Evolutionary conservation across 164 flowering plant species (phyloP).

Genomic region (Litsea cubeba): DNA sequence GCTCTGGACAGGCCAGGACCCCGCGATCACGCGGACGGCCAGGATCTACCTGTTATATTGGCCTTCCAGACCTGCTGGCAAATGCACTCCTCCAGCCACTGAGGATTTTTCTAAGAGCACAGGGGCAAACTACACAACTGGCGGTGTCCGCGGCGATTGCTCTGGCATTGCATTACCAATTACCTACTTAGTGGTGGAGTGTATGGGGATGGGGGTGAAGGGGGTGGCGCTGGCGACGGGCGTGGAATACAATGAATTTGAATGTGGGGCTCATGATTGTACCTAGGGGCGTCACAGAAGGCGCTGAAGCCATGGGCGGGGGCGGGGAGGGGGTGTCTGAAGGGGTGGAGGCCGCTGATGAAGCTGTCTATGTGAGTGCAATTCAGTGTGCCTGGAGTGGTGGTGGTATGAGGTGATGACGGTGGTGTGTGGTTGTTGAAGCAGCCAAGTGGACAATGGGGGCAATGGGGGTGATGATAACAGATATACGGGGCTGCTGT

Average conservation of each 20-base stretch:
- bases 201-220: constrained; percentile 31
- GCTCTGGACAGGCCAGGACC: constrained; percentile 43
- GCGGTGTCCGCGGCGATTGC: constrained; percentile 31
- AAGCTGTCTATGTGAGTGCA: constrained; percentile 53
- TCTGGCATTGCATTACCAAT: constrained; percentile 39
- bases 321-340: constrained; percentile 18
- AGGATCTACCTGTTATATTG: constrained; percentile 37
- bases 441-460: constrained; percentile 38
- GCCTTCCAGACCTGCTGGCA: constrained; percentile 47
- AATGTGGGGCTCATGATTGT: constrained; percentile 24
- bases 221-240: constrained; percentile 46
- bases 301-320: constrained; percentile 34
- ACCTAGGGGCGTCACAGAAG: constrained; percentile 21
- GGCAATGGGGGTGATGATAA: constrained; percentile 54
- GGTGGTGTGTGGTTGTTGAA: constrained; percentile 36
- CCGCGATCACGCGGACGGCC: constrained; percentile 38
- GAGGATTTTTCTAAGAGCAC: constrained; percentile 44
- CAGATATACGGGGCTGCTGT: constrained; percentile 57
- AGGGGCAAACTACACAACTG: constrained; percentile 47
- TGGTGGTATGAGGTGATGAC: constrained; percentile 85
- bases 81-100: constrained; percentile 50
- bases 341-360: constrained; percentile 36
- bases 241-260: constrained; percentile 28
- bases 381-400: constrained; percentile 75
- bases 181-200: constrained; percentile 34